Percentiles rank a stretch among this genome's conserved stretches.
Conservation (phyloP, 805 yeast species). For the Vanderwaltozyma yarrowii region DNA sequence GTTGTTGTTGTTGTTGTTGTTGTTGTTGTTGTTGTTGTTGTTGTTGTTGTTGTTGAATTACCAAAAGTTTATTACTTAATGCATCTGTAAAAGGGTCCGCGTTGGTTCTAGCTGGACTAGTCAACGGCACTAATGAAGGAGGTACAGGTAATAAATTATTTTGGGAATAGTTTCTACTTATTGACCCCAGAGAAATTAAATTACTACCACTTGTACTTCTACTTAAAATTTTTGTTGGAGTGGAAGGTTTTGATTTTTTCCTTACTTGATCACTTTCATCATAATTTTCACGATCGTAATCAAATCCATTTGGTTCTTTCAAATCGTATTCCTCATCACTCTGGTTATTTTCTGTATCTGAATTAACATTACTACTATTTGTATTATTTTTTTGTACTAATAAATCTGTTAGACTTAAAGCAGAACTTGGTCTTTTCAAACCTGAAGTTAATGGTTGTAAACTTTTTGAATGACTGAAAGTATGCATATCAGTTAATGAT, state of each 20-base stretch:
- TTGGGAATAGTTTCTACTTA: not conserved
- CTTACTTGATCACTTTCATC: constrained; percentile 12
- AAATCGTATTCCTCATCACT: constrained; percentile 7
- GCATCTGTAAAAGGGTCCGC: constrained; percentile 1
- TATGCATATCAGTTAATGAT: constrained; percentile 1
- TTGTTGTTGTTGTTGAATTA: constrained; percentile 16
- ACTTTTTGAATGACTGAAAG: not conserved
- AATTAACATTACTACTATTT: not conserved
- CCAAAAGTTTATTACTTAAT: constrained; percentile 12
- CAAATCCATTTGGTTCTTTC: constrained; percentile 4
- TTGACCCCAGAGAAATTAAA: constrained; percentile 1
- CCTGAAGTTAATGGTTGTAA: constrained; percentile 1
- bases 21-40: constrained; percentile 3
- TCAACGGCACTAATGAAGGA: not conserved
- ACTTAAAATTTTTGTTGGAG: constrained; percentile 19
- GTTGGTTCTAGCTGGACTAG: not conserved
- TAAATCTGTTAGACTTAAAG: constrained; percentile 14
- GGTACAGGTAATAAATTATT: not conserved
- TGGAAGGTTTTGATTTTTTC: constrained; percentile 21
- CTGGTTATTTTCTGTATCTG: constrained; percentile 11
- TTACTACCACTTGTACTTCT: constrained; percentile 18
- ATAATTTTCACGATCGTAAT: not conserved
- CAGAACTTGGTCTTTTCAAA: constrained; percentile 20
- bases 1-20: no score
- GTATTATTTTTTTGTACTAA: constrained; percentile 1